These are phyloP conservation scores for Nephromyces sp. DNA, from an alignment of 169 alveolate species.

Conservation along the genomic window DNA sequence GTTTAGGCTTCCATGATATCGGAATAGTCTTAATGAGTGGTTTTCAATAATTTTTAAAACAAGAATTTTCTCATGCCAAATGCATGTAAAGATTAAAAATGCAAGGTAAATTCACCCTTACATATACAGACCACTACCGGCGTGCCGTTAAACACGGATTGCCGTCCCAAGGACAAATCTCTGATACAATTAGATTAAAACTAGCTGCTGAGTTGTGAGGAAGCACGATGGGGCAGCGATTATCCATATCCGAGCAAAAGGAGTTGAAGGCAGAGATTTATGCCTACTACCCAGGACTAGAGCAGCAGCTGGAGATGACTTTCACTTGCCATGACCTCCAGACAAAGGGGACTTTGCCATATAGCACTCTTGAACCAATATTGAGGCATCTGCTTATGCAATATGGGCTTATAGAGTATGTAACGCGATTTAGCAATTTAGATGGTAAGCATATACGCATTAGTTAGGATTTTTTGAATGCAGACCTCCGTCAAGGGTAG, in stretches of 20 bases:
- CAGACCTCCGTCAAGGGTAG: neutral
- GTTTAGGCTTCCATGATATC: too few species aligned
- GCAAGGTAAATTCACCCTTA: too few species aligned
- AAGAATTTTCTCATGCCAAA: too few species aligned
- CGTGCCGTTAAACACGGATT: too few species aligned
- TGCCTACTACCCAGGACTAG: slow-evolving; percentile 59
- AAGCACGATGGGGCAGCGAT: slow-evolving; percentile 29
- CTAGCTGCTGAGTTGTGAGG: too few species aligned
- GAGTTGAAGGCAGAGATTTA: slow-evolving; percentile 30
- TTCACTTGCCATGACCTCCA: slow-evolving; percentile 60
- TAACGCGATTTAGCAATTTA: slow-evolving; percentile 43
- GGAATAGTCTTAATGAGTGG: too few species aligned
- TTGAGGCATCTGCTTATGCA: slow-evolving; percentile 59
- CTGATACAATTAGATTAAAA: too few species aligned
- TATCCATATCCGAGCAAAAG: slow-evolving; percentile 22
- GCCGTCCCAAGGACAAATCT: too few species aligned
- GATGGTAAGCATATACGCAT: slow-evolving; percentile 38
- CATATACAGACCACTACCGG: too few species aligned
- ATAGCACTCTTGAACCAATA: slow-evolving; percentile 57
- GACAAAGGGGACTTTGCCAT: slow-evolving; percentile 52
- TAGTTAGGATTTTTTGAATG: too few species aligned
- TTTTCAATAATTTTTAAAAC: too few species aligned
- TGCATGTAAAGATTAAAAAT: too few species aligned
- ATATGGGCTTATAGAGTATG: slow-evolving; percentile 61
- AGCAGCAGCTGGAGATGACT: slow-evolving; percentile 54